A percentile compares a stretch with the other conserved stretches of the same genome.
These are phyloP conservation scores for Dioszegia crocea DNA, from an alignment of 768 basidiomycete genomes.

Conservation along the genomic window DNA sequence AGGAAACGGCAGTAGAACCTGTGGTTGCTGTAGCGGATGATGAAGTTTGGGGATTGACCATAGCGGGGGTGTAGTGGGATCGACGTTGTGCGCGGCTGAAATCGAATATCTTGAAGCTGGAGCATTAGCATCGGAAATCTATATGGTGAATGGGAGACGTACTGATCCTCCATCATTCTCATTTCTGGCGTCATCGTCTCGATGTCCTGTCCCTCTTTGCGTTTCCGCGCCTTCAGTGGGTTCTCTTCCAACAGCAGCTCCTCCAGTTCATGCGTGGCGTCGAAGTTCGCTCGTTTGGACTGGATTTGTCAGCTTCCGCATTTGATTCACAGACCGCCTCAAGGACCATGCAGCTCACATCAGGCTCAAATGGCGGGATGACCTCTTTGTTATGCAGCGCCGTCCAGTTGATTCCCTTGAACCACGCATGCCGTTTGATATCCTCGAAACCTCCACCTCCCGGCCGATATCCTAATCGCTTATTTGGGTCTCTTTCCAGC, in stretches of 20 bases:
- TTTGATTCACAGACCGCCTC: neutral
- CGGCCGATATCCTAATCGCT: slow-evolving; percentile 73
- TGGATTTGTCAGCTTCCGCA: slow-evolving; percentile 45
- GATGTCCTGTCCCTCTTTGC: slow-evolving; percentile 83
- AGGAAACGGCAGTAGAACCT: slow-evolving; percentile 28
- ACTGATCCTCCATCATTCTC: slow-evolving; percentile 99
- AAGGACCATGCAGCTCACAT: slow-evolving; percentile 59
- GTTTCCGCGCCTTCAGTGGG: slow-evolving; percentile 86
- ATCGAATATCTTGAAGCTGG: slow-evolving; percentile 84
- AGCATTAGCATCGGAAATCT: slow-evolving; percentile 7
- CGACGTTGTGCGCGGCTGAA: slow-evolving; percentile 86
- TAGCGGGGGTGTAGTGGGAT: slow-evolving; percentile 77
- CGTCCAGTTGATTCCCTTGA: slow-evolving; percentile 74
- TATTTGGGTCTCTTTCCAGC: slow-evolving; percentile 75
- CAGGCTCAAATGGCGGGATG: slow-evolving; percentile 82
- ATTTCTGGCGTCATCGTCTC: slow-evolving; percentile 84
- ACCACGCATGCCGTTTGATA: slow-evolving; percentile 79
- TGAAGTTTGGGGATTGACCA: slow-evolving; percentile 13
- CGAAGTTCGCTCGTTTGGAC: slow-evolving; percentile 99
- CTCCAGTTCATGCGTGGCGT: slow-evolving; percentile 95
- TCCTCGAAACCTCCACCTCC: slow-evolving; percentile 75
- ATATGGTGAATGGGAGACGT: slow-evolving; percentile 1
- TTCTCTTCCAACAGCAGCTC: slow-evolving; percentile 94
- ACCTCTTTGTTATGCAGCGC: slow-evolving; percentile 60
- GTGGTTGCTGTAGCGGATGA: slow-evolving; percentile 19